phyloP scores from a whole-genome alignment of 305 asterid genomes.

The Coffea humblotiana region DNA sequence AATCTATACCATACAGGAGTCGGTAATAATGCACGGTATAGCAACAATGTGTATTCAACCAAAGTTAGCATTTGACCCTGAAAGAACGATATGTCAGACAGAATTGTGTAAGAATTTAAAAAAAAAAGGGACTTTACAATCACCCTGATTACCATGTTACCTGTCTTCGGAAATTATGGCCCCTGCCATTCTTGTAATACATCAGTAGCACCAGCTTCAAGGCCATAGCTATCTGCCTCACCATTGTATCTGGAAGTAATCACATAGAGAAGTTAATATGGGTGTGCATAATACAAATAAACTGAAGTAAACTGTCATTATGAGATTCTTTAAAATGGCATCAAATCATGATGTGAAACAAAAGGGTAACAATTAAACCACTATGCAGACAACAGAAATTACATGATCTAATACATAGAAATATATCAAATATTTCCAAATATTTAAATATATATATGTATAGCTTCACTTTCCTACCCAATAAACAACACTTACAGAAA shows the following conservation, averaged over 20 bases:
- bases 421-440: background rate
- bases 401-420: background rate
- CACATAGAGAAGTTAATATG: slow-evolving; percentile 8
- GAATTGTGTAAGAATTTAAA: slow-evolving; percentile 17
- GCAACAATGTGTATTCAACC: slow-evolving; percentile 81
- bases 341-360: background rate
- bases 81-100: slow-evolving; percentile 29
- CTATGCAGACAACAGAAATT: background rate
- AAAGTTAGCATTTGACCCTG: slow-evolving; percentile 97
- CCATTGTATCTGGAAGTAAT: slow-evolving; percentile 69
- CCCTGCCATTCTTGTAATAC: slow-evolving; percentile 82
- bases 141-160: slow-evolving; percentile 26
- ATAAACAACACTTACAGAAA: background rate
- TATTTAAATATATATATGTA: background rate
- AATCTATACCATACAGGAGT: slow-evolving; percentile 96
- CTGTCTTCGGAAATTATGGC: slow-evolving; percentile 94
- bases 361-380: background rate
- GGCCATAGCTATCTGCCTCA: slow-evolving; percentile 80
- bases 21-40: slow-evolving; percentile 88
- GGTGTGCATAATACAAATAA: no score
- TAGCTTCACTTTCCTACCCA: background rate
- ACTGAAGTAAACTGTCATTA: background rate
- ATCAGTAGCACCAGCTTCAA: slow-evolving; percentile 78
- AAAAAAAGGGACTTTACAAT: background rate
- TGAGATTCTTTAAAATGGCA: background rate